A percentile compares a stretch with the other conserved stretches of the same genome.
These are phyloP conservation scores for Conoideocrella luteorostrata DNA, from an alignment of 2,329 filamentous ascomycete genomes.

Conservation along the genomic window DNA sequence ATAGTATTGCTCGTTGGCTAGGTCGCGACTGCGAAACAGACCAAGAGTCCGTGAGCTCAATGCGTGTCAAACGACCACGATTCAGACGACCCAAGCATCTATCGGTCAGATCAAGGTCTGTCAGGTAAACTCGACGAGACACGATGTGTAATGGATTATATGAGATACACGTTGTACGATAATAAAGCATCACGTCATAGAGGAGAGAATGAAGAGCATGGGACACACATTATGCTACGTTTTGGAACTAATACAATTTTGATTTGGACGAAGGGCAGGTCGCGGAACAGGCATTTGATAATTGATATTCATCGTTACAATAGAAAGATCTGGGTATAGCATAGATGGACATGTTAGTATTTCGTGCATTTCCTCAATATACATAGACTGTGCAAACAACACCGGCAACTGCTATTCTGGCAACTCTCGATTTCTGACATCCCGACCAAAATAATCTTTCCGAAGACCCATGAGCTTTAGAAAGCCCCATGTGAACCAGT, in stretches of 20 bases:
- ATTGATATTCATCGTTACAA: no score
- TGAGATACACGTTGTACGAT: not conserved
- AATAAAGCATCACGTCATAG: not conserved
- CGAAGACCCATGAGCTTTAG: constrained; percentile 14
- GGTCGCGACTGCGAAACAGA: constrained; percentile 31
- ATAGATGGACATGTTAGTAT: no score
- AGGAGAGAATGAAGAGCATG: no score
- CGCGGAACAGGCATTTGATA: no score
- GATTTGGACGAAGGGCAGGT: no score
- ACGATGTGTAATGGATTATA: not conserved
- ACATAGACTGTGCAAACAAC: no score
- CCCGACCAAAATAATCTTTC: constrained; percentile 15
- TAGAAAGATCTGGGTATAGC: no score
- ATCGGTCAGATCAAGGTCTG: constrained; percentile 25
- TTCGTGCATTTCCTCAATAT: no score
- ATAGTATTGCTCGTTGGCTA: constrained; percentile 35
- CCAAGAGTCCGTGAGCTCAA: constrained; percentile 27
- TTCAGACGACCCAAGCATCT: constrained; percentile 26
- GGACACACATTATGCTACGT: no score
- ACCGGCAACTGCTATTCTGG: constrained; percentile 7
- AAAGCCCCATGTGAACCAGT: constrained; percentile 21
- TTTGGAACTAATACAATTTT: no score
- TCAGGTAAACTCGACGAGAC: constrained; percentile 18
- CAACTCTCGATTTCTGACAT: constrained; percentile 14
- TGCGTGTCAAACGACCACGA: constrained; percentile 24